Base-by-base conservation (phyloP, 1,284 basidiomycete genomes). In the Boletellus dicymbophilus region DNA sequence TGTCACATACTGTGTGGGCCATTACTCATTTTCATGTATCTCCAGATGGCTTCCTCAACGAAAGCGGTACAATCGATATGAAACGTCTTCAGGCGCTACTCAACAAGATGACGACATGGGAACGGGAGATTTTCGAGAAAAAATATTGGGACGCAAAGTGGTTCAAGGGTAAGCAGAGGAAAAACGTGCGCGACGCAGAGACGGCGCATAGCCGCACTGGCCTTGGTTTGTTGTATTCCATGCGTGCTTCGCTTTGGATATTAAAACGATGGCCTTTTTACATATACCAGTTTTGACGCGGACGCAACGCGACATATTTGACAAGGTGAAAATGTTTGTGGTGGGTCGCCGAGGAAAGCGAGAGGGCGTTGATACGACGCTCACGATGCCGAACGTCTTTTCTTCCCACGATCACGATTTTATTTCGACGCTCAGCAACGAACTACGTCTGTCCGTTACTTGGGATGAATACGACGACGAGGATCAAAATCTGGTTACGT, bases 401-500 rank as follows among this genome's bases (percentile, higher is more conserved):
- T 77, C 89, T 1, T 84, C 90, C 3, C 76, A 83, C 27, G 94
- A 97, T 58, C 78, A 88, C 28, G 74, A 73, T 43, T 96, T 97
- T 62, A 83, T 97, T 40, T 78, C 73, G 40, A 81, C 81, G 27
- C 75, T 98, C 18, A 85, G 88, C 6, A 78, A 83, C 34, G 85
- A 92, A 44, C 67, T 97, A 34, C 84, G 92, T 64, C 77, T 97
- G 9, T 77, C 71, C 25, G 68, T 94, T 31, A 77, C 84, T 21
- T 98, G 93, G 91, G 95, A 97, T 65, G 93, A 95, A 63, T 93
- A 85, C 56, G 88, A 95, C 59, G 88, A 89, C 2, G 76, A 91
- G 37, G 93, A 92, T 50, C 81, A 87, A 62, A 91, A 87, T 63
- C 65, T 90, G 34, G 80, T 88, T 27, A 82, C 81, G 20, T 81